These are phyloP conservation scores for Choanephora cucurbitarum DNA, from an alignment of 371 early-diverging fungal species.

Conservation along the genomic window DNA sequence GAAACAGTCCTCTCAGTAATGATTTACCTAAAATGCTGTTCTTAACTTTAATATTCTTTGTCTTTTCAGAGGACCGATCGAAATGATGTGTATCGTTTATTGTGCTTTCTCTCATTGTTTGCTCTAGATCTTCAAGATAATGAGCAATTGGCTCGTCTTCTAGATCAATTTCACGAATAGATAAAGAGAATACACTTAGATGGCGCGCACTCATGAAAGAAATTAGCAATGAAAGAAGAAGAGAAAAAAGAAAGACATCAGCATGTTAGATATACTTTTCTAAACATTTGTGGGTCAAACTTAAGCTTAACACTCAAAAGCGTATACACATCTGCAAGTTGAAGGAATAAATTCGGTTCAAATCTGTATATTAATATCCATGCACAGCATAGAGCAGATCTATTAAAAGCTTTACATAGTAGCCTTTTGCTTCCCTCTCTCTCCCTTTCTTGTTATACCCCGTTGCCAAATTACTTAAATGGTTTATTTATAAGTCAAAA, in stretches of 20 bases:
- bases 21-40: background rate
- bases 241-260: background rate
- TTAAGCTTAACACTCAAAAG: no score
- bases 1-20: background rate
- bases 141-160: conserved; percentile 18
- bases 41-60: background rate
- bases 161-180: conserved; percentile 2
- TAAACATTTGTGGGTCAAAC: background rate
- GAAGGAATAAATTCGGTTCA: conserved; percentile 14
- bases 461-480: no score
- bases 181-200: background rate
- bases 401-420: no score
- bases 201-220: background rate
- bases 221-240: background rate
- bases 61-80: background rate
- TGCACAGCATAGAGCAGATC: background rate
- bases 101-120: conserved; percentile 2
- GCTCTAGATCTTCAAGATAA: conserved; percentile 11
- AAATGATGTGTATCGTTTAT: background rate
- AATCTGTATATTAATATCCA: conserved; percentile 7
- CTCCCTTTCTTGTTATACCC: no score
- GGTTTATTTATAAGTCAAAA: no score
- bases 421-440: no score
- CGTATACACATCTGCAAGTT: background rate
- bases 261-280: background rate